A percentile compares a stretch with the other conserved stretches of the same genome.
Evolutionary conservation across 2,329 filamentous ascomycete genomes (phyloP).

Genomic region (Beauveria asiatica): DNA sequence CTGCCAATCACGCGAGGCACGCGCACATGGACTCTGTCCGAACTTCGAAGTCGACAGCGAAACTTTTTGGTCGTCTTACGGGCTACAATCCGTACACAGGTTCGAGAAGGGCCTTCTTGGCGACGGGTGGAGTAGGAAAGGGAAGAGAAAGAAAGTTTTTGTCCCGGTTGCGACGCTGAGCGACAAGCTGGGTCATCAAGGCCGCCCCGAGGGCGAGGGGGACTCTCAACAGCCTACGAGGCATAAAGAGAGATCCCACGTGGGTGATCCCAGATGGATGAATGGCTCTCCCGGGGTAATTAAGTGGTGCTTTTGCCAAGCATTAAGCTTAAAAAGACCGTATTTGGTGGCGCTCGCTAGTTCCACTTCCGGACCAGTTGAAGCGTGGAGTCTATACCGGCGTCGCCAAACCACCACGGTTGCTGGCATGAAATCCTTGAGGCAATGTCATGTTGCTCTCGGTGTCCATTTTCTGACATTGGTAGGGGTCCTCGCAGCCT

Average conservation of each 20-base stretch:
- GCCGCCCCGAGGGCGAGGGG: not conserved
- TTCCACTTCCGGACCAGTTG: not conserved
- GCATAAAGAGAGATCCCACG: not conserved
- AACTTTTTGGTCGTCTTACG: not conserved
- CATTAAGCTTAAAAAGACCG: slow-evolving; percentile 5
- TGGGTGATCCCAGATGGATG: not conserved
- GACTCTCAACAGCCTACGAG: not conserved
- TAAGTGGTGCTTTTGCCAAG: slow-evolving; percentile 2
- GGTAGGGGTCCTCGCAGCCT: not conserved
- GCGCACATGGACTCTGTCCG: not conserved
- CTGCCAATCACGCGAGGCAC: not conserved
- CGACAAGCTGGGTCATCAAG: not conserved
- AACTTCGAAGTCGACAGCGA: not conserved
- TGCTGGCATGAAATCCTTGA: not conserved
- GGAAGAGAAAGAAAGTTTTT: not conserved
- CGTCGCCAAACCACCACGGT: not conserved
- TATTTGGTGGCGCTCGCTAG: slow-evolving; percentile 5
- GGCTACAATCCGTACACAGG: not conserved
- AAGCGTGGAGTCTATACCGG: not conserved
- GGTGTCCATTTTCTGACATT: slow-evolving; percentile 4
- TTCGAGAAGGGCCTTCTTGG: not conserved
- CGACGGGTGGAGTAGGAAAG: not conserved
- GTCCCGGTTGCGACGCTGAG: no score
- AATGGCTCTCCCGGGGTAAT: not conserved
- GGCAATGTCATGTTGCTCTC: not conserved